These are phyloP conservation scores for Aegilops longissima DNA, from an alignment of 176 grass and related monocot genomes.

Conservation along the genomic window DNA sequence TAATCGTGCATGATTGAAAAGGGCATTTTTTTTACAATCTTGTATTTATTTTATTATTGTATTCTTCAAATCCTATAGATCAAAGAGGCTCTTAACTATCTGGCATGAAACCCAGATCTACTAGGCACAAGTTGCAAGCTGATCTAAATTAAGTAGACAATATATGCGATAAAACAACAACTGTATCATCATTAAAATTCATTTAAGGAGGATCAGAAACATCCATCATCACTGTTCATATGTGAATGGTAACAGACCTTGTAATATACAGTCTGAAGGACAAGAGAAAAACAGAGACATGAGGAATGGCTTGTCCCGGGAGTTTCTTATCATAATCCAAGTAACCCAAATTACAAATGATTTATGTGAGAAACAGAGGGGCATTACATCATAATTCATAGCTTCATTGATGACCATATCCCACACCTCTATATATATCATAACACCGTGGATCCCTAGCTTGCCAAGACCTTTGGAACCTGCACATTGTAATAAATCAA, in stretches of 20 bases:
- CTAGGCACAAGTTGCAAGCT: neutral
- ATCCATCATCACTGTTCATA: neutral
- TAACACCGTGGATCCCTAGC: neutral
- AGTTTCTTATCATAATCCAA: constrained; percentile 30
- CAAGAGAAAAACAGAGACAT: constrained; percentile 4
- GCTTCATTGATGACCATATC: constrained; percentile 17
- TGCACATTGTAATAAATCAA: constrained; percentile 19
- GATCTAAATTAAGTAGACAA: neutral
- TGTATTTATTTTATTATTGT: neutral
- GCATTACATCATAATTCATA: constrained; percentile 28
- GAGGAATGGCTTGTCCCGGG: neutral
- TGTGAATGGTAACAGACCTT: constrained; percentile 3
- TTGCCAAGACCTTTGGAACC: constrained; percentile 41
- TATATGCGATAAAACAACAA: neutral
- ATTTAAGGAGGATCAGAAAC: neutral
- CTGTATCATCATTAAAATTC: neutral
- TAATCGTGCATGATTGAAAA: neutral
- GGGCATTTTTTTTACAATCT: neutral
- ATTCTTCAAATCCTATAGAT: neutral
- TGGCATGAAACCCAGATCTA: neutral
- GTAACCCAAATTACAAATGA: constrained; percentile 20
- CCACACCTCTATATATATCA: constrained; percentile 20
- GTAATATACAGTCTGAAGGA: constrained; percentile 27
- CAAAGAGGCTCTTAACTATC: neutral
- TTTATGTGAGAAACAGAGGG: constrained; percentile 18